Conservation (phyloP, 768 basidiomycete genomes). For the Naganishia kalamii region DNA sequence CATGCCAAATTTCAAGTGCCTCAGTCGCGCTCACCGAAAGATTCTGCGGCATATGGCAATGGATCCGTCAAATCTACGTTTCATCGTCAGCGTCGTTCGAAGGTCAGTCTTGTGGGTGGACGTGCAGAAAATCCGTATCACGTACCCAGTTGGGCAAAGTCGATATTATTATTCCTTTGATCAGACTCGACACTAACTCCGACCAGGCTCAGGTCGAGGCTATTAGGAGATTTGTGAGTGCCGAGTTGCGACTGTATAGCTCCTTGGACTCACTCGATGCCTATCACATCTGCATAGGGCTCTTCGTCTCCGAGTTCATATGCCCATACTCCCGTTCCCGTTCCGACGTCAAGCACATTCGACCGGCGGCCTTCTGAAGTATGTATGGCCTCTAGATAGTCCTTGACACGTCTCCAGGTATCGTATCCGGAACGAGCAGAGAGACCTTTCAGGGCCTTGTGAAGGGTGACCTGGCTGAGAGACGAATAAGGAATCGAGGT, state of each 20-base stretch:
- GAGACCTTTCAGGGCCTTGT: slow-evolving; percentile 16
- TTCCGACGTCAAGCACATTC: slow-evolving; percentile 20
- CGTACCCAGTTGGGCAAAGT: slow-evolving; percentile 17
- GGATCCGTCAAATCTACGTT: slow-evolving; percentile 33
- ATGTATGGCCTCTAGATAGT: slow-evolving; percentile 5
- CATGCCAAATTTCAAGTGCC: neutral
- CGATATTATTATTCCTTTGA: slow-evolving; percentile 16
- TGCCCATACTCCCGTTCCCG: slow-evolving; percentile 21
- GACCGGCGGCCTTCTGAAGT: slow-evolving; percentile 3
- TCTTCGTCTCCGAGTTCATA: slow-evolving; percentile 14
- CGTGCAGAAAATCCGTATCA: neutral
- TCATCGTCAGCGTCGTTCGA: neutral
- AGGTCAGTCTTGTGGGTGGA: neutral
- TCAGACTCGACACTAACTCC: slow-evolving; percentile 17
- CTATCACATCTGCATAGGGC: slow-evolving; percentile 20
- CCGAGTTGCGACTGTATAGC: too few species aligned
- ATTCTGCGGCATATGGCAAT: slow-evolving; percentile 27
- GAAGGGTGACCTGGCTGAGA: slow-evolving; percentile 18
- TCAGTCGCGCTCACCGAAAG: slow-evolving; percentile 27
- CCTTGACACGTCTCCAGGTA: slow-evolving; percentile 12
- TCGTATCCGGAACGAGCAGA: slow-evolving; percentile 16
- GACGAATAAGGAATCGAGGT: neutral
- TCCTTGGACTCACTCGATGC: slow-evolving; percentile 21
- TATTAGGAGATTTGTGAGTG: neutral
- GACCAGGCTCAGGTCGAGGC: slow-evolving; percentile 18